phyloP scores from a whole-genome alignment of 1,284 basidiomycete genomes.

The Sporisorium reilianum region DNA sequence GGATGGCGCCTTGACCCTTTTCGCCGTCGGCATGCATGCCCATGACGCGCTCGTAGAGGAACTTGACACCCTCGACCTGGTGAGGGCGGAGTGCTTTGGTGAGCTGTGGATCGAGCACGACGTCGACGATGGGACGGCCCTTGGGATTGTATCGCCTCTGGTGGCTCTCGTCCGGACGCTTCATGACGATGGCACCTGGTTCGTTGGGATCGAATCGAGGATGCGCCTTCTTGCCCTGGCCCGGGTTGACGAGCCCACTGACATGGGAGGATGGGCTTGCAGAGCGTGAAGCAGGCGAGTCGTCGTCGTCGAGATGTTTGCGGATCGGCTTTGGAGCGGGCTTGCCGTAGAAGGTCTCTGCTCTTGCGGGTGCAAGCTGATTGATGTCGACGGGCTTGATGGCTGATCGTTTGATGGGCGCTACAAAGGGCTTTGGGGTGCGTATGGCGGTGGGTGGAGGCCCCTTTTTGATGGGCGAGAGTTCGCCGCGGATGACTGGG shows the following conservation, averaged over 20 bases:
- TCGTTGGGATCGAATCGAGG: conserved; percentile 57
- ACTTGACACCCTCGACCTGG: conserved; percentile 99
- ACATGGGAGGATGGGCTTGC: conserved; percentile 26
- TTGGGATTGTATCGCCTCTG: conserved; percentile 79
- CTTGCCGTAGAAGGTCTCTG: conserved; percentile 50
- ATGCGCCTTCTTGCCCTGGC: conserved; percentile 34
- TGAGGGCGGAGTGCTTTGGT: conserved; percentile 91
- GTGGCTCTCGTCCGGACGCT: conserved; percentile 79
- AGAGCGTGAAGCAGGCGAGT: conserved; percentile 9
- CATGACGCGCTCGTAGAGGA: conserved; percentile 93
- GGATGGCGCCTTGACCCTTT: conserved; percentile 83
- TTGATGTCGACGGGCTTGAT: conserved; percentile 46
- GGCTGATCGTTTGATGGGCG: conserved; percentile 31
- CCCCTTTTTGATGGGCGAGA: conserved; percentile 29
- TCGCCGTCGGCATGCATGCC: conserved; percentile 91
- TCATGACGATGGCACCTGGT: conserved; percentile 85
- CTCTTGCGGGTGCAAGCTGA: conserved; percentile 35
- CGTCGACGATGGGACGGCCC: conserved; percentile 70
- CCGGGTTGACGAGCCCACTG: conserved; percentile 42
- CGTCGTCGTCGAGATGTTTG: conserved; percentile 17
- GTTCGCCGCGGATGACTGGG: conserved; percentile 38
- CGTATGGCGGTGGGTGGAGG: conserved; percentile 37
- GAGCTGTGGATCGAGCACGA: conserved; percentile 92
- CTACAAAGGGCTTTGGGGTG: conserved; percentile 35
- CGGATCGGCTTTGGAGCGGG: conserved; percentile 15